phyloP scores from a whole-genome alignment of 2,329 filamentous ascomycete species.

The Camillea tinctor region DNA sequence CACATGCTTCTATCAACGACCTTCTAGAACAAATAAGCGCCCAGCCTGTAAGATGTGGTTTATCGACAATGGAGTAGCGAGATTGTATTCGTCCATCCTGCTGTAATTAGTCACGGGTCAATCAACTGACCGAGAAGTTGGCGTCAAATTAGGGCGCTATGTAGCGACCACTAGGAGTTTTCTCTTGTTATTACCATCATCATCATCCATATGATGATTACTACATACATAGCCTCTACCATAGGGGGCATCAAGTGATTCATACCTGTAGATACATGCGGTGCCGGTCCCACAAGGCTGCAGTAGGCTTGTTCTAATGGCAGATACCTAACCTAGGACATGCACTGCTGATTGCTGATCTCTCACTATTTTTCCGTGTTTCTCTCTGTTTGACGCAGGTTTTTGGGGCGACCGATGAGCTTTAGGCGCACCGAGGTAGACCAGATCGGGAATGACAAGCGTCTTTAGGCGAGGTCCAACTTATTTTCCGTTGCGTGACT shows the following conservation, averaged over 20 bases:
- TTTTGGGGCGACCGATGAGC: not conserved
- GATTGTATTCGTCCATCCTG: no score
- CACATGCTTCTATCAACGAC: constrained; percentile 11
- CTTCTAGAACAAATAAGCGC: constrained; percentile 6
- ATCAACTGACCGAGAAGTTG: constrained; percentile 4
- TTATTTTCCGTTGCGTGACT: not conserved
- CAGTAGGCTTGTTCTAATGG: not conserved
- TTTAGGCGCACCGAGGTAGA: not conserved
- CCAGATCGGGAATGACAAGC: not conserved
- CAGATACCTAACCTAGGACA: not conserved
- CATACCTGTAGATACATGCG: not conserved
- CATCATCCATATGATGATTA: constrained; percentile 9
- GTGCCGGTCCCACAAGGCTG: constrained; percentile 5
- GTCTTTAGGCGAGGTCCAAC: not conserved
- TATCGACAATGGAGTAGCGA: no score
- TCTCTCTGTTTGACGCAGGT: not conserved
- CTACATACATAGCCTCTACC: constrained; percentile 10
- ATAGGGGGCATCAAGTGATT: constrained; percentile 14
- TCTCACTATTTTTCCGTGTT: no score
- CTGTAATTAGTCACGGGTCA: not conserved
- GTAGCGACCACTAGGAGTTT: not conserved
- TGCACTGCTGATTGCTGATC: not conserved
- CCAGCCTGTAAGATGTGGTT: no score
- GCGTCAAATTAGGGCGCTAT: constrained; percentile 7
- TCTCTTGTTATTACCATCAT: not conserved